Percentiles rank a stretch among this genome's conserved stretches.
Conservation (phyloP, 2,329 filamentous ascomycete species). For the Microdochium paspali region DNA sequence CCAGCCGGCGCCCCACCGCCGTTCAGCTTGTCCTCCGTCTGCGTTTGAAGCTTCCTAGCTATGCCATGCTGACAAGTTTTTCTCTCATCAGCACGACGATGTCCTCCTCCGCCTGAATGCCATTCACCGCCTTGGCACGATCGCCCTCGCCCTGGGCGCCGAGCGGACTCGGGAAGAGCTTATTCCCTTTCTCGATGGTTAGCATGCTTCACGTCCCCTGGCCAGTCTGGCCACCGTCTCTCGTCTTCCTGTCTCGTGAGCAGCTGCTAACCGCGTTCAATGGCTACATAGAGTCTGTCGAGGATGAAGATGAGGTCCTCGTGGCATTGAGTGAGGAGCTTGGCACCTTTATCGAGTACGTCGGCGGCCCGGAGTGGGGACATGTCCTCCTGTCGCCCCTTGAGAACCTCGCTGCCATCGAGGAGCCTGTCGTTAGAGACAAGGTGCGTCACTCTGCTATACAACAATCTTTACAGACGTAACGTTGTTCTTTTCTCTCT, state of each 20-base stretch:
- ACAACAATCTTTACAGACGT: not conserved
- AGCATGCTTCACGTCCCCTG: constrained; percentile 34
- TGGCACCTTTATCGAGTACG: constrained; percentile 93
- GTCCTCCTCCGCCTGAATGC: constrained; percentile 96
- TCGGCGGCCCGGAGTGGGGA: constrained; percentile 85
- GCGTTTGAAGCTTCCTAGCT: not conserved
- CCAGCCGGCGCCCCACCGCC: constrained; percentile 5
- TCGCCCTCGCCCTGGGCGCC: constrained; percentile 88
- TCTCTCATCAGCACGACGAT: constrained; percentile 73
- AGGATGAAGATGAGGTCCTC: constrained; percentile 97
- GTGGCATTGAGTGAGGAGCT: constrained; percentile 96
- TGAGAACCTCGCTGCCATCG: constrained; percentile 96
- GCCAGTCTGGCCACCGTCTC: constrained; percentile 3
- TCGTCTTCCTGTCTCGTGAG: constrained; percentile 1
- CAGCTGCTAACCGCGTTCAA: constrained; percentile 17
- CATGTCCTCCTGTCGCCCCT: constrained; percentile 94
- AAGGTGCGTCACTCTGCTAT: constrained; percentile 68
- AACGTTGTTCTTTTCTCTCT: constrained; percentile 1
- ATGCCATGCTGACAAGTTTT: constrained; percentile 12
- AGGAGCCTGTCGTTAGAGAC: constrained; percentile 94
- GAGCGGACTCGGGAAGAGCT: constrained; percentile 97
- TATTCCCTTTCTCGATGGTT: constrained; percentile 97
- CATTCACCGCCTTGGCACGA: constrained; percentile 95
- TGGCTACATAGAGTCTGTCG: constrained; percentile 70
- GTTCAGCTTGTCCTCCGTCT: not conserved